Evolutionary conservation across 345 rosid genomes (phyloP).

Genomic region (Rhodamnia argentea): DNA sequence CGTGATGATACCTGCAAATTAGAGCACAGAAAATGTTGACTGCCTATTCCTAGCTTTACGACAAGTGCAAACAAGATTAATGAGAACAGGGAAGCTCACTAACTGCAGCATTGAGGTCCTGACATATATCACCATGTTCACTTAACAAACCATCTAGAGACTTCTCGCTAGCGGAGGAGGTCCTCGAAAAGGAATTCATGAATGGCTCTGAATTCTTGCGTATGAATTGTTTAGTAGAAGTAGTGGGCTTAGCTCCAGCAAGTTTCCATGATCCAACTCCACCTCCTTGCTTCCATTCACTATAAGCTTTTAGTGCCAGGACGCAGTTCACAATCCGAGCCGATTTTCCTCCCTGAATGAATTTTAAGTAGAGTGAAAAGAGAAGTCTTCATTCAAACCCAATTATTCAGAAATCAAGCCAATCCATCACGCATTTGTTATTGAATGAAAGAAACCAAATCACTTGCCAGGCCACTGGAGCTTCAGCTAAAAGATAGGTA

Average conservation of each 20-base stretch:
- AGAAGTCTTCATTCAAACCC: not conserved
- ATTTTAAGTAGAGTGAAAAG: not conserved
- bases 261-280: constrained; percentile 64
- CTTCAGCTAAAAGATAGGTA: not conserved
- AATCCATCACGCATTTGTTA: not conserved
- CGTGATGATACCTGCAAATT: constrained; percentile 36
- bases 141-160: constrained; percentile 14
- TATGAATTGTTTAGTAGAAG: constrained; percentile 36
- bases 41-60: not conserved
- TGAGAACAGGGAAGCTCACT: constrained; percentile 18
- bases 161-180: constrained; percentile 28
- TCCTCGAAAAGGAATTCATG: constrained; percentile 44
- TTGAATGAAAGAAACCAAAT: not conserved
- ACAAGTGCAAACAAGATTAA: not conserved
- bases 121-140: constrained; percentile 24
- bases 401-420: not conserved
- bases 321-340: constrained; percentile 65
- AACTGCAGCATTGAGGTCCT: constrained; percentile 52
- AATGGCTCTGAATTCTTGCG: constrained; percentile 63
- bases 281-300: constrained; percentile 73
- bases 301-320: constrained; percentile 72
- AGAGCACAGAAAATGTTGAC: not conserved
- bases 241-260: constrained; percentile 38
- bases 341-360: constrained; percentile 24
- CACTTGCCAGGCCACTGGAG: not conserved